A percentile compares a stretch with the other conserved stretches of the same genome.
phyloP scores from a whole-genome alignment of 208 protist species.

The Histomonas meleagridis region DNA sequence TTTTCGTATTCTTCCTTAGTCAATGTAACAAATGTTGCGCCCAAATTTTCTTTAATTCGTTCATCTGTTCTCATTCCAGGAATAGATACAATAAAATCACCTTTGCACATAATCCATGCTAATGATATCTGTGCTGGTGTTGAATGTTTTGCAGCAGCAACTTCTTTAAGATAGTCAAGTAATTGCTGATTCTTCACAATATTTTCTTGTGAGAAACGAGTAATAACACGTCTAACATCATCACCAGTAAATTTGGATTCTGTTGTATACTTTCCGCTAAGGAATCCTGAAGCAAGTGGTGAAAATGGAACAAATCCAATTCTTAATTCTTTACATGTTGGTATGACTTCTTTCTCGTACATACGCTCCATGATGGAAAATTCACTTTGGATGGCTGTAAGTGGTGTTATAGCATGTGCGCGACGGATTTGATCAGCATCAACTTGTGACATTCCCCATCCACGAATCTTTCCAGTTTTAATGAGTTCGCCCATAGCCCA shows the following conservation, averaged over 20 bases:
- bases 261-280: conserved; percentile 38
- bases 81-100: no score
- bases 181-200: conserved; percentile 41
- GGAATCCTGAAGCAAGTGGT: conserved; percentile 48
- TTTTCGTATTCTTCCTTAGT: no score
- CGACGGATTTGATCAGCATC: conserved; percentile 32
- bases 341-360: conserved; percentile 45
- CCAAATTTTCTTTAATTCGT: no score
- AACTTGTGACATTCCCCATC: conserved; percentile 44
- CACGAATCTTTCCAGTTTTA: conserved; percentile 39
- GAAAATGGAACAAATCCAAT: conserved; percentile 47
- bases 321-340: conserved; percentile 45
- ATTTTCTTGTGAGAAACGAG: conserved; percentile 41
- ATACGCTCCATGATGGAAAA: conserved; percentile 38
- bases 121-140: conserved; percentile 43
- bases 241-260: background rate
- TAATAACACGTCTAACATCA: conserved; percentile 37
- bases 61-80: no score
- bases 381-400: conserved; percentile 39
- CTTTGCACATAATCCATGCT: conserved; percentile 45
- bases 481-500: conserved; percentile 38
- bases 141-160: conserved; percentile 42
- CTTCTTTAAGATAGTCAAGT: conserved; percentile 32
- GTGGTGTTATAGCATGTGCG: conserved; percentile 45
- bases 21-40: no score